Evolutionary conservation across 169 alveolate species (phyloP), one percentile per base, ranked within the genome.

Genomic region (Eimeria maxima): DNA sequence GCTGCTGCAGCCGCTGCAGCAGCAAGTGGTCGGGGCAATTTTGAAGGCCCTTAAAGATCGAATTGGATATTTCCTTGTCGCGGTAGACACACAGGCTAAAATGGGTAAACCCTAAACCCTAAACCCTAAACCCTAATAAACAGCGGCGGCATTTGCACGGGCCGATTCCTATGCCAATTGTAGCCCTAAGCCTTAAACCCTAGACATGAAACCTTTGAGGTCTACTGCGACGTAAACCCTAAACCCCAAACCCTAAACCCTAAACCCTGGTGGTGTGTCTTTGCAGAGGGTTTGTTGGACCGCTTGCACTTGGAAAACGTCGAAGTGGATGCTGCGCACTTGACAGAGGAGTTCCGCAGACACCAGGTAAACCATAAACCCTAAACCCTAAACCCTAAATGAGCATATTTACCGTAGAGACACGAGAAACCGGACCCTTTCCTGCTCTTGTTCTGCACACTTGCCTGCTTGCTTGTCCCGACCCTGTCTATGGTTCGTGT

Each of bases 1-100:
- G 65, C 89, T 78, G 89, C 89, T 78, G 89, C 89, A 81, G 69
- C 90, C 69, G 29, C 50, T 50, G 90, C 90, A 81, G 90, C 90
- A 81, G 90, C 90, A 81, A 53, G 90, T 81, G 1, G 53, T 81
- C 4, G 90, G 73, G 50, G 90, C 90, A 0, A 38, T 81, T 24
- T 27, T 81, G 3, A 81, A 81, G 50, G 50, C 90, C 73, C 90
- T 81, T 10, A 50, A 33, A 63, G 90, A 81, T 4, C 44, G 90
- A 11, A 47, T 81, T 6, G 73, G 90, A 6, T 81, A 81, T 38
- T 81, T 53, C 53, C 60, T 81, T 22, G 73, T 81, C 50, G n/a
- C 90, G 10, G 73, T 24, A 24, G 90, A 81, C 90, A 81, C 90
- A n/a, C 90, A 81, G 60, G 90, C 90, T 11, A 81, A 47, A 50